phyloP scores from a whole-genome alignment of 306 rosid species.

The Neltuma alba region DNA sequence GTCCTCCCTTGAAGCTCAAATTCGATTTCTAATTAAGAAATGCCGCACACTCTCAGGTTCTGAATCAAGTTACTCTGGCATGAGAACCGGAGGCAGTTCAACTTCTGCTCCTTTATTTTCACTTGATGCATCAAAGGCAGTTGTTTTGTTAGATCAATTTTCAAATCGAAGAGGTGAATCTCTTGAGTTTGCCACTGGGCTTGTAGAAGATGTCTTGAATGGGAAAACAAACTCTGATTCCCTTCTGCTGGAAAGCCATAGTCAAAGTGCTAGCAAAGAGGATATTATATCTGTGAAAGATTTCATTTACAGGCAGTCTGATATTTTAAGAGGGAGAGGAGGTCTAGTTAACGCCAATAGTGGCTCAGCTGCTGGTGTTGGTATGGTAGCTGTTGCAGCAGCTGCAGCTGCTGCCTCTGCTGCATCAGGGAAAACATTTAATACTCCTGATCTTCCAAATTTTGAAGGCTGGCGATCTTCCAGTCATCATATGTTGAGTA shows the following conservation, averaged over 20 bases:
- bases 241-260: slow-evolving; percentile 83
- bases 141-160: slow-evolving; percentile 67
- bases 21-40: slow-evolving; percentile 82
- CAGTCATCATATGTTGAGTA: slow-evolving; percentile 65
- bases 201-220: slow-evolving; percentile 78
- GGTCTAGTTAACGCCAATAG: slow-evolving; percentile 66
- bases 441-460: slow-evolving; percentile 83
- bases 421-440: slow-evolving; percentile 70
- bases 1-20: slow-evolving; percentile 84
- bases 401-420: slow-evolving; percentile 91
- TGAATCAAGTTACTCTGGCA: slow-evolving; percentile 65
- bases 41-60: slow-evolving; percentile 73
- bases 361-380: slow-evolving; percentile 78
- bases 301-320: slow-evolving; percentile 81
- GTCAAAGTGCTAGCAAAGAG: slow-evolving; percentile 67
- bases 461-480: slow-evolving; percentile 84
- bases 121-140: slow-evolving; percentile 86
- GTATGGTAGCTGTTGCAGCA: slow-evolving; percentile 92
- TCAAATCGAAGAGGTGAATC: slow-evolving; percentile 70
- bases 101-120: slow-evolving; percentile 71
- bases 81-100: slow-evolving; percentile 63
- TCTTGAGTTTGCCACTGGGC: slow-evolving; percentile 73
- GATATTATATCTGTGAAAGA: slow-evolving; percentile 80
- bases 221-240: slow-evolving; percentile 88
- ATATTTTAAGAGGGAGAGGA: slow-evolving; percentile 86